Evolutionary conservation across 148 eudicot genomes (phyloP).

Genomic region (Rhododendron mucronatum): DNA sequence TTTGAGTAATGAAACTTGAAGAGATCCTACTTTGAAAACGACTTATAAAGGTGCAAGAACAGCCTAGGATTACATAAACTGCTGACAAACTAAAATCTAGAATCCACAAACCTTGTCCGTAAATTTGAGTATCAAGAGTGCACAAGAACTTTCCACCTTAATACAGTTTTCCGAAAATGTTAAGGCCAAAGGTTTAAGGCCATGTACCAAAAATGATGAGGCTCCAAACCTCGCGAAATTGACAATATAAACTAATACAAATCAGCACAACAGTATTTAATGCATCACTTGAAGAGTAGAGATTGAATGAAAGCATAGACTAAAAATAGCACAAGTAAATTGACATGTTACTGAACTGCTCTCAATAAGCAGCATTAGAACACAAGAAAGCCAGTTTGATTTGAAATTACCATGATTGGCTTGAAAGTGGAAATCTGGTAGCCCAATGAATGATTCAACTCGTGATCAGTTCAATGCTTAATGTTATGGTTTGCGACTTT

Average conservation of each 20-base stretch:
- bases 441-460: background rate
- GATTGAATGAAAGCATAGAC: background rate
- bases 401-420: background rate
- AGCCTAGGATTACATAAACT: background rate
- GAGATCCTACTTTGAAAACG: background rate
- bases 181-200: background rate
- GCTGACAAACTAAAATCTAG: background rate
- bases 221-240: background rate
- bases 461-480: background rate
- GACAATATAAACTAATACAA: background rate
- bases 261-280: background rate
- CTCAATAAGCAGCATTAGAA: background rate
- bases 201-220: background rate
- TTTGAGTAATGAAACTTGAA: background rate
- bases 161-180: background rate
- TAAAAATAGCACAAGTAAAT: background rate
- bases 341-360: background rate
- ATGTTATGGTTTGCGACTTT: conserved; percentile 37
- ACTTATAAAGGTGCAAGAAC: background rate
- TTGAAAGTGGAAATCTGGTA: background rate
- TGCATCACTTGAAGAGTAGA: background rate
- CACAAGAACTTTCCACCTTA: background rate
- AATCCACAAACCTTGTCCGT: background rate
- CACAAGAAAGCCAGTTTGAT: background rate
- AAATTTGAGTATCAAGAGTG: background rate